These are phyloP conservation scores for Cytospora piceicola DNA, from an alignment of 2,329 filamentous ascomycete genomes.

Conservation along the genomic window DNA sequence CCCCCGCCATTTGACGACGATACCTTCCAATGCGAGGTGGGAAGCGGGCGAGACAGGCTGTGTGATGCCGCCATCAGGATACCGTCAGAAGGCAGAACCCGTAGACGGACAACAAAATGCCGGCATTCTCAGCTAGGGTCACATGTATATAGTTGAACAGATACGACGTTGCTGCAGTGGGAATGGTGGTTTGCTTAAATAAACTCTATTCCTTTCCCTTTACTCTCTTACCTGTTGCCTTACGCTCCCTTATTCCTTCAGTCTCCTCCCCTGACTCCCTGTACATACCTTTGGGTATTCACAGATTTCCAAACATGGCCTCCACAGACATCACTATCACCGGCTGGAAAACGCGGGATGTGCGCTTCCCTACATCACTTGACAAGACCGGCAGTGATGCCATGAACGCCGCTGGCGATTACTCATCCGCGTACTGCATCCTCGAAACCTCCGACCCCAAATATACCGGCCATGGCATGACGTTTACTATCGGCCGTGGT, in stretches of 20 bases:
- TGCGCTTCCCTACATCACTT: conserved; percentile 86
- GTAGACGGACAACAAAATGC: conserved; percentile 25
- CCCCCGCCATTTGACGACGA: conserved; percentile 27
- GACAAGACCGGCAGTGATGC: conserved; percentile 97
- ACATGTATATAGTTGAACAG: not conserved
- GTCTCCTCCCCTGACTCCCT: not conserved
- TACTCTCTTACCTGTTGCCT: not conserved
- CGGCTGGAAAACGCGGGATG: conserved; percentile 71
- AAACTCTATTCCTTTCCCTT: not conserved
- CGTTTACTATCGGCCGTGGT: conserved; percentile 85
- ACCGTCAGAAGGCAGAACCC: conserved; percentile 2
- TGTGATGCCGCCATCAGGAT: conserved; percentile 24
- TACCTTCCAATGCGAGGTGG: conserved; percentile 14
- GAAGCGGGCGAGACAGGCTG: not conserved
- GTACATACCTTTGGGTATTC: not conserved
- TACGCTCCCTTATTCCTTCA: too few relatives aligned
- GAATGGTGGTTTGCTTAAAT: conserved; percentile 1
- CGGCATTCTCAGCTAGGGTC: conserved; percentile 5
- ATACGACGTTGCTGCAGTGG: conserved; percentile 7
- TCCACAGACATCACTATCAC: conserved; percentile 68
- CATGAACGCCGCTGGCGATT: conserved; percentile 94
- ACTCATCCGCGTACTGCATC: conserved; percentile 94
- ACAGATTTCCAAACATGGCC: conserved; percentile 18
- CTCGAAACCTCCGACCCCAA: conserved; percentile 73
- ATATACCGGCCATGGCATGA: conserved; percentile 78